Conservation (phyloP, 306 rosid species). For the Trifolium repens region DNA sequence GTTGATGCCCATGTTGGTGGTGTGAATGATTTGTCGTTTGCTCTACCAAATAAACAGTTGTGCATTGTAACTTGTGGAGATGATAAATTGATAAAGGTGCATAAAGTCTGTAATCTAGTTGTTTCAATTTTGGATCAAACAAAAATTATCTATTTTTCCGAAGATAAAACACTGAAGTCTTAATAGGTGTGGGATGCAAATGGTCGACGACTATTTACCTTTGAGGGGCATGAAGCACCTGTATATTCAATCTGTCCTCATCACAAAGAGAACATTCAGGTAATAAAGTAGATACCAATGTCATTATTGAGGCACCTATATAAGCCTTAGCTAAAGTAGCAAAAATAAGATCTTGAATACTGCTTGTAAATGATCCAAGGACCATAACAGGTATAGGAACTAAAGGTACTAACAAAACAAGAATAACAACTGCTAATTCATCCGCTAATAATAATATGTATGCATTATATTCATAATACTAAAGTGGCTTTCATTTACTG, state of each 20-base stretch:
- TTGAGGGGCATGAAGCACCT: conserved; percentile 88
- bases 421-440: neutral
- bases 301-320: conserved; percentile 12
- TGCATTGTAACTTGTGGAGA: conserved; percentile 90
- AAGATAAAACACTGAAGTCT: conserved; percentile 40
- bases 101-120: conserved; percentile 5
- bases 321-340: neutral
- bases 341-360: conserved; percentile 5
- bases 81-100: conserved; percentile 83
- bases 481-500: neutral
- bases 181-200: conserved; percentile 79
- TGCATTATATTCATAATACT: conserved; percentile 3
- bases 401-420: neutral
- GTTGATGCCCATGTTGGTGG: conserved; percentile 81
- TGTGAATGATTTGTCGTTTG: conserved; percentile 93
- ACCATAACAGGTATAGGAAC: neutral
- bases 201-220: conserved; percentile 64
- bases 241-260: conserved; percentile 90
- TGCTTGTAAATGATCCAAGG: neutral
- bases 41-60: conserved; percentile 73
- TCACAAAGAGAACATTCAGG: conserved; percentile 91
- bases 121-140: conserved; percentile 23
- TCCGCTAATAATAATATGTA: conserved; percentile 4
- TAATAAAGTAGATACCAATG: conserved; percentile 35
- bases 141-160: conserved; percentile 38